These are phyloP conservation scores for Cladophialophora yegresii DNA, from an alignment of 2,329 filamentous ascomycete species.

Conservation along the genomic window DNA sequence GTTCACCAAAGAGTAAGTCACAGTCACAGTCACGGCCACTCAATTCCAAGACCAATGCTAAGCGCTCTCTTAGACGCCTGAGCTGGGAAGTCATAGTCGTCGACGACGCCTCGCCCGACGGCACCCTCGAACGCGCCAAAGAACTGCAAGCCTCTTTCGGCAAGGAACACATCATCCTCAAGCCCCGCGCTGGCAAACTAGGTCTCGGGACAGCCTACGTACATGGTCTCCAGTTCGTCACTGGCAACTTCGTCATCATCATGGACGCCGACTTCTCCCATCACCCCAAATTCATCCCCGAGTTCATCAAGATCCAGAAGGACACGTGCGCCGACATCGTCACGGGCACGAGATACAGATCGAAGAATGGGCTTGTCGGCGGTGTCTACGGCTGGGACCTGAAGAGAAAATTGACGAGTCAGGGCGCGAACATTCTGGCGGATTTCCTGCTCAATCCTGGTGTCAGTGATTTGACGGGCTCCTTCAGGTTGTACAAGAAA, in stretches of 20 bases:
- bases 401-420: conserved; percentile 72
- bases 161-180: conserved; percentile 73
- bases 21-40: no score
- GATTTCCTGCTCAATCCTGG: conserved; percentile 91
- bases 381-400: conserved; percentile 97
- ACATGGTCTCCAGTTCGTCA: conserved; percentile 85
- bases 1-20: conserved; percentile 78
- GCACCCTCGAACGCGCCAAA: conserved; percentile 84
- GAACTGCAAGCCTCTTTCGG: conserved; percentile 87
- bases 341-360: conserved; percentile 84
- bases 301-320: conserved; percentile 84
- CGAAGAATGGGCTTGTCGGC: conserved; percentile 64
- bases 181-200: conserved; percentile 89
- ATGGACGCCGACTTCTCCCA: conserved; percentile 99
- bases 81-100: conserved; percentile 98
- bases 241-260: conserved; percentile 96
- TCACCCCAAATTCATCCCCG: conserved; percentile 97
- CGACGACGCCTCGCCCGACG: conserved; percentile 96
- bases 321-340: conserved; percentile 88
- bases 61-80: conserved; percentile 65
- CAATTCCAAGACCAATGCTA: no score
- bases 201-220: conserved; percentile 97
- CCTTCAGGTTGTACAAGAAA: conserved; percentile 93
- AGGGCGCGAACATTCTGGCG: conserved; percentile 91
- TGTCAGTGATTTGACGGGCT: conserved; percentile 92